Conservation (phyloP, 2,329 filamentous ascomycete genomes). For the Curvularia eragrostidis region DNA sequence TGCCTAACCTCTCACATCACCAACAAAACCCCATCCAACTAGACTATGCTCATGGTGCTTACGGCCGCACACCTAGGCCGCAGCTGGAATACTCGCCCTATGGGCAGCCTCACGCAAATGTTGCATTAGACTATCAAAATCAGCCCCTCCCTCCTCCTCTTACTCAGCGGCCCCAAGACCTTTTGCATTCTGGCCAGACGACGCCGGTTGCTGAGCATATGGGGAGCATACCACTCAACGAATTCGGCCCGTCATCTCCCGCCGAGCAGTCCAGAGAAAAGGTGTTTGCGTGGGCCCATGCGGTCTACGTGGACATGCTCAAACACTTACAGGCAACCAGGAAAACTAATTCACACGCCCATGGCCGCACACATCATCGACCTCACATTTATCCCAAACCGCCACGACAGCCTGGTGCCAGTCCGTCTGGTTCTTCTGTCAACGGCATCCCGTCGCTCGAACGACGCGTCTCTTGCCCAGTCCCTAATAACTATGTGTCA, state of each 20-base stretch:
- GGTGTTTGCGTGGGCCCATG: slow-evolving; percentile 55
- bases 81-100: slow-evolving; percentile 38
- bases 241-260: slow-evolving; percentile 52
- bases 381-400: slow-evolving; percentile 68
- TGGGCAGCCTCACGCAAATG: slow-evolving; percentile 33
- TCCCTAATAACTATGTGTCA: slow-evolving; percentile 27
- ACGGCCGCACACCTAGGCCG: slow-evolving; percentile 30
- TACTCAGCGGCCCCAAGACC: slow-evolving; percentile 35
- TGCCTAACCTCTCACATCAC: slow-evolving; percentile 36
- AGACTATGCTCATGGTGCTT: slow-evolving; percentile 34
- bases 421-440: slow-evolving; percentile 52
- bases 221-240: slow-evolving; percentile 33
- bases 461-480: slow-evolving; percentile 43
- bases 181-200: slow-evolving; percentile 40
- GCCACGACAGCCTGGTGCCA: slow-evolving; percentile 62
- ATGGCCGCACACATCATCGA: slow-evolving; percentile 55
- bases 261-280: slow-evolving; percentile 54
- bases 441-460: slow-evolving; percentile 41
- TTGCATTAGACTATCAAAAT: slow-evolving; percentile 39
- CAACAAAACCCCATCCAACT: slow-evolving; percentile 36
- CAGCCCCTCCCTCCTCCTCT: slow-evolving; percentile 27
- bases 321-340: slow-evolving; percentile 56
- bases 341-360: slow-evolving; percentile 49
- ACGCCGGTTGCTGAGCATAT: slow-evolving; percentile 37
- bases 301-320: slow-evolving; percentile 58